A percentile compares a stretch with the other conserved stretches of the same genome.
Conservation (phyloP, 768 basidiomycete species). For the Xanthoconium stramineum region DNA sequence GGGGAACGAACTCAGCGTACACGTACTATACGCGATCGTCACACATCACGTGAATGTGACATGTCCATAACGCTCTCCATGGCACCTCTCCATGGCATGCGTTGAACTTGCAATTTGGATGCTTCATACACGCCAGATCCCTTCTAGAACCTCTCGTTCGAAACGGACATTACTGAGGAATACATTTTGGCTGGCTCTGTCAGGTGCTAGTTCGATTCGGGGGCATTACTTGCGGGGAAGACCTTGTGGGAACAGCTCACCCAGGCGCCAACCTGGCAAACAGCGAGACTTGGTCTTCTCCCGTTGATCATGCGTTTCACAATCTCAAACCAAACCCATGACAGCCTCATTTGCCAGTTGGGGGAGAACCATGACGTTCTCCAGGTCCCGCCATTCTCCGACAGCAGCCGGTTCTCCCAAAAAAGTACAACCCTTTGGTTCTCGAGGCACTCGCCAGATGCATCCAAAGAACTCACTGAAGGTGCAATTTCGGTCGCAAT, state of each 20-base stretch:
- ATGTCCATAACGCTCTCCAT: too few species aligned
- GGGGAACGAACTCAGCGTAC: not conserved
- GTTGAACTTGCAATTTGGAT: not conserved
- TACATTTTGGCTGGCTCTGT: not conserved
- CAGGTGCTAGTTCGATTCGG: not conserved
- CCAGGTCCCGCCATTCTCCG: conserved; percentile 23
- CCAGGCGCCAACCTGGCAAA: not conserved
- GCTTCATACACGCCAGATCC: not conserved
- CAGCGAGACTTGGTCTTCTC: not conserved
- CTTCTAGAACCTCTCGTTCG: not conserved
- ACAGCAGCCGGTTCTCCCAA: conserved; percentile 21
- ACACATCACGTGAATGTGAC: conserved; percentile 15
- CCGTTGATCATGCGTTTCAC: conserved; percentile 23
- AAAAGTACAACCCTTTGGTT: conserved; percentile 16
- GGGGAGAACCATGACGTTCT: conserved; percentile 9
- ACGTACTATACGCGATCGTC: conserved; percentile 6
- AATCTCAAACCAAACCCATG: conserved; percentile 38
- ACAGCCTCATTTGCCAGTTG: conserved; percentile 22
- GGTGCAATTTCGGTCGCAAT: conserved; percentile 16
- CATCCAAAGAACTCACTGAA: conserved; percentile 20
- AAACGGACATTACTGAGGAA: not conserved
- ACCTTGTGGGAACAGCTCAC: not conserved
- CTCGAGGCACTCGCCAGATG: conserved; percentile 12
- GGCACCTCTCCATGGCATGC: too few species aligned
- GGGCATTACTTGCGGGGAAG: not conserved